Evolutionary conservation across 2,329 filamentous ascomycete genomes (phyloP), one percentile per base, ranked within the genome.

Genomic region (Aspergillus sp.): DNA sequence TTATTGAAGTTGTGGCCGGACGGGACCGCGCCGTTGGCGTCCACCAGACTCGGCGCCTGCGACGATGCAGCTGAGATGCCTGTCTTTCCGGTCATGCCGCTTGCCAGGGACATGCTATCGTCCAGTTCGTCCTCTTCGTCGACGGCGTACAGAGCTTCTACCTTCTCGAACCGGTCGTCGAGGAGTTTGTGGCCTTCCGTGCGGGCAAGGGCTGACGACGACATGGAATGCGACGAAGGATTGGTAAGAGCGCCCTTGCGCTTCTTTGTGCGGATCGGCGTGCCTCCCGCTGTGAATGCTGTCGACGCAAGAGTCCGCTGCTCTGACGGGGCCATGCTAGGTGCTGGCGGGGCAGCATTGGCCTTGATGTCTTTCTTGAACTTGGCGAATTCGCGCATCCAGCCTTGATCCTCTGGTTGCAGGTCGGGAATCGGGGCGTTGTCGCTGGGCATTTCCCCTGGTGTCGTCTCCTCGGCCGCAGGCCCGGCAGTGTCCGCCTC

Each of bases 201-300:
- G 34, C 91, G 78, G 32, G 85, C 79, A 12, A 94, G 69, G 0
- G 86, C 82, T 0, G 86, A 93, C 1, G 84, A 93, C 0, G 83
- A 86, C 88, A 94, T 94, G 32, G 83, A 91, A 62, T 91, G 93
- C 37, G 75, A 78, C 1, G 86, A 91, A 1, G 83, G 81, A 43
- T 82, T 85, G 3, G 89, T 96, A 57, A 93, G 65, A 2, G 91
- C 89, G 28, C 88, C 89, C 68, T 94, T 96, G 53, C 89, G 78
- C 74, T 94, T 95, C 78, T 96, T 96, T 40, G 73, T 74, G 32
- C 84, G 77, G 20, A 68, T 53, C 2, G 63, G 64, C 4, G 64
- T 67, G 8, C 86, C 86, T 22, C 83, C 85, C 40, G 80, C 82
- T 41, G 60, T 66, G 56, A 59, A 68, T 17, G 60, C 46, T 6